Evolutionary conservation across 2,329 filamentous ascomycete genomes (phyloP), one percentile per base, ranked within the genome.

Genomic region (Polytolypa hystricis): DNA sequence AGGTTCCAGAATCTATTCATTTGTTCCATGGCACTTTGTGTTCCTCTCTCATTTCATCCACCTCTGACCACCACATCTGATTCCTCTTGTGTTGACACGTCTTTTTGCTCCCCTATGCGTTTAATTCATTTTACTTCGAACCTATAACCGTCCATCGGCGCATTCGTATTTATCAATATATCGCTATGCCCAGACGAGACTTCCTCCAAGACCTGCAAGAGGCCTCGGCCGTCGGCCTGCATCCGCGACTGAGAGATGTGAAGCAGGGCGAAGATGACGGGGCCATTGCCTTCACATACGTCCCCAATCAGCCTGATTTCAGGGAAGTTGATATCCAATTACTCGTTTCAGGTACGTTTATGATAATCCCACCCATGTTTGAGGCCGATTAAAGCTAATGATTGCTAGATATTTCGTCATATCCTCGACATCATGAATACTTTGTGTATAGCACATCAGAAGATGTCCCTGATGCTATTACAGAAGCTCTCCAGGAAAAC

Each of bases 191-290:
- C 44, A 70, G 77, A 40, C 73, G 70, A 49, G 69, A 72, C 23
- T 87, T 83, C 55, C 65, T 76, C 32, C 61, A 65, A 34, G 80
- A 87, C 52, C 60, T 67, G 50, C 62, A 54, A 18, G 57, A 60
- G 29, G 65, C 58, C 5, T 60, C 56, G 5, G 42, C 50, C 10
- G 49, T 52, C 27, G 50, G 58, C 14, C 48, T 48, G 2, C 61
- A 74, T 31, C 44, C 61, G 1, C 60, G 68, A 33, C 64, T 91
- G 32, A 60, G 60, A 32, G 52, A 66, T 21, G 60, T 93, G 16
- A 60, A 61, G 21, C 62, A 65, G 23, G 81, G 81, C 11, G 74
- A 78, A 4, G 79, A 81, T 20, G 81, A 89, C 55, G 83, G 81
- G 34, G 75, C 82, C 39, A 66, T 93, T 39, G 69, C 69, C 10